These are phyloP conservation scores for Triadica sebifera DNA, from an alignment of 345 rosid genomes.

Conservation along the genomic window DNA sequence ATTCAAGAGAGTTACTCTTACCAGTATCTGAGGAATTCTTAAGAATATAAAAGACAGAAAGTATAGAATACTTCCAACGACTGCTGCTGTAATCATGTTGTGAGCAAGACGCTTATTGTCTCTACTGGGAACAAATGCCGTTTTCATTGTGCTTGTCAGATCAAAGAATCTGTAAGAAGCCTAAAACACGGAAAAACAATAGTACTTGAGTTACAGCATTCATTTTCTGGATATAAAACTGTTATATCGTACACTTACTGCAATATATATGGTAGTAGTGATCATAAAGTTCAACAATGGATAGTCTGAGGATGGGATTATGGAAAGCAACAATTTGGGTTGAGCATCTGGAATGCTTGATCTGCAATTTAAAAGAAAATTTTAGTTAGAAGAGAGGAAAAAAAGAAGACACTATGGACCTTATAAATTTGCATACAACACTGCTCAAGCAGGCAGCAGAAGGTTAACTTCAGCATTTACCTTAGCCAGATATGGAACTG, in stretches of 20 bases:
- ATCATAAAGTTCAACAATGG: constrained; percentile 94
- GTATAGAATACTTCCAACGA: constrained; percentile 60
- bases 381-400: not conserved
- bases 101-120: constrained; percentile 71
- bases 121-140: constrained; percentile 79
- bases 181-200: constrained; percentile 40
- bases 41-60: constrained; percentile 61
- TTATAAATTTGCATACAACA: not conserved
- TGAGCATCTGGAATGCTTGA: constrained; percentile 85
- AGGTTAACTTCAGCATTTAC: constrained; percentile 34
- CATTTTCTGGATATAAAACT: constrained; percentile 1
- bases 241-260: constrained; percentile 49
- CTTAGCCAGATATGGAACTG: constrained; percentile 98
- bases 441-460: constrained; percentile 9
- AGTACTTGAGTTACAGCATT: not conserved
- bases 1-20: constrained; percentile 31
- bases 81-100: constrained; percentile 58
- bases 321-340: constrained; percentile 86
- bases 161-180: constrained; percentile 85
- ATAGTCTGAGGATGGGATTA: constrained; percentile 63
- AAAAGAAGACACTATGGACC: not conserved
- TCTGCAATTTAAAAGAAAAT: constrained; percentile 48
- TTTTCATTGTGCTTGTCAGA: constrained; percentile 80
- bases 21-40: constrained; percentile 74
- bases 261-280: constrained; percentile 71